These are phyloP conservation scores for Leishmania lainsoni DNA, from an alignment of 208 protist genomes.

Conservation along the genomic window DNA sequence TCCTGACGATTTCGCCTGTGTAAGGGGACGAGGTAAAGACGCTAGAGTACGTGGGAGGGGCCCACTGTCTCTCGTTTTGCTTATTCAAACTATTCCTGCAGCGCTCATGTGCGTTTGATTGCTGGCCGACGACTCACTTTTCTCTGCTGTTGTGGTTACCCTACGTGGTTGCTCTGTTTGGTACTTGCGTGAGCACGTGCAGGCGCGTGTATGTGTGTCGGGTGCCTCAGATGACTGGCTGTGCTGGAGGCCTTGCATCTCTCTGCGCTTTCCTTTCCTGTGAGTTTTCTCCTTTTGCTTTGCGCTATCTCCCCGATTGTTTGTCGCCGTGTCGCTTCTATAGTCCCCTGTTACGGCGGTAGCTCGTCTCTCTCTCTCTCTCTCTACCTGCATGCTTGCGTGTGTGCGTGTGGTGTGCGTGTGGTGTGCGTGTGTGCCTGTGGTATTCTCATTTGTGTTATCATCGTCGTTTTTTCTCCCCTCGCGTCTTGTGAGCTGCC, in stretches of 20 bases:
- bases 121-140: not conserved
- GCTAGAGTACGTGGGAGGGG: no score
- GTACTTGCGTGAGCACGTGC: not conserved
- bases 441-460: constrained; percentile 5
- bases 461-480: not conserved
- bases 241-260: not conserved
- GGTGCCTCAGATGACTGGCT: not conserved
- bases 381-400: not conserved
- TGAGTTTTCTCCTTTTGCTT: not conserved
- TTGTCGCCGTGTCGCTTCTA: not conserved
- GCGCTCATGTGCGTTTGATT: no score
- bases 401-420: constrained; percentile 11
- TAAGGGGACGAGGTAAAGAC: no score
- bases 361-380: not conserved
- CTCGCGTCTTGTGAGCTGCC: not conserved
- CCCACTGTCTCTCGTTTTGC: no score
- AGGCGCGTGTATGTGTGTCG: not conserved
- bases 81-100: no score
- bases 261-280: not conserved
- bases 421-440: constrained; percentile 2
- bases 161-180: no score
- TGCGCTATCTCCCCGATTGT: no score
- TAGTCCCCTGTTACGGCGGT: not conserved
- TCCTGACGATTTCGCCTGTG: no score
- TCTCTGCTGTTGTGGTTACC: no score